Percentiles rank a stretch among this genome's conserved stretches.
Evolutionary conservation across 345 rosid genomes (phyloP).

Genomic region (Nephelium lappaceum): DNA sequence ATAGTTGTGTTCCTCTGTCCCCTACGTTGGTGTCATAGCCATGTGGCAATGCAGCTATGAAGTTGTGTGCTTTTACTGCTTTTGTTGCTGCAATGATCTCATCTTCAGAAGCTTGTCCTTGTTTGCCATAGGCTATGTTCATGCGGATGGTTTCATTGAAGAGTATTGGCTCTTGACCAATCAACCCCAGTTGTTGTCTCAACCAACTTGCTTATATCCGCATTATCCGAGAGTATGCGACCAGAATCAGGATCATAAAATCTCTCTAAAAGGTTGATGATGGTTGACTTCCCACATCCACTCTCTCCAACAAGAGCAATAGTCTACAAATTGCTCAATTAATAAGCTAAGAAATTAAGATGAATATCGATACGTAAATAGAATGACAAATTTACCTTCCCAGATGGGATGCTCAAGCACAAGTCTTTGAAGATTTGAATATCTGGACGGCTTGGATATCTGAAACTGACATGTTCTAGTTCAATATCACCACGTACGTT

Average conservation of each 20-base stretch:
- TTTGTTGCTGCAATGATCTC: slow-evolving; percentile 57
- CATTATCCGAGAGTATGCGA: slow-evolving; percentile 38
- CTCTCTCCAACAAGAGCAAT: slow-evolving; percentile 83
- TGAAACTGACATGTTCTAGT: slow-evolving; percentile 71
- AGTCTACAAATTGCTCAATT: slow-evolving; percentile 34
- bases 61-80: slow-evolving; percentile 66
- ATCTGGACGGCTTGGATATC: slow-evolving; percentile 66
- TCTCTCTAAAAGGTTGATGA: slow-evolving; percentile 63
- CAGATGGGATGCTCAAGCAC: slow-evolving; percentile 62
- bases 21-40: slow-evolving; percentile 70
- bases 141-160: slow-evolving; percentile 68
- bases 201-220: slow-evolving; percentile 53
- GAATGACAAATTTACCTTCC: slow-evolving; percentile 52
- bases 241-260: slow-evolving; percentile 78
- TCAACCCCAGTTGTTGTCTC: slow-evolving; percentile 72
- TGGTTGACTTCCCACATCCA: slow-evolving; percentile 76
- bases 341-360: background rate
- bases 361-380: background rate
- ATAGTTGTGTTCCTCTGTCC: slow-evolving; percentile 70
- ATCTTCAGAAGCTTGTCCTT: slow-evolving; percentile 48
- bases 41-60: slow-evolving; percentile 59
- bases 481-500: slow-evolving; percentile 58
- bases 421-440: slow-evolving; percentile 67
- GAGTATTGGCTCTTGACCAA: slow-evolving; percentile 75
- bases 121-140: slow-evolving; percentile 68